Conservation (phyloP, 2,329 filamentous ascomycete genomes). For the Pestalotiopsis sp. region DNA sequence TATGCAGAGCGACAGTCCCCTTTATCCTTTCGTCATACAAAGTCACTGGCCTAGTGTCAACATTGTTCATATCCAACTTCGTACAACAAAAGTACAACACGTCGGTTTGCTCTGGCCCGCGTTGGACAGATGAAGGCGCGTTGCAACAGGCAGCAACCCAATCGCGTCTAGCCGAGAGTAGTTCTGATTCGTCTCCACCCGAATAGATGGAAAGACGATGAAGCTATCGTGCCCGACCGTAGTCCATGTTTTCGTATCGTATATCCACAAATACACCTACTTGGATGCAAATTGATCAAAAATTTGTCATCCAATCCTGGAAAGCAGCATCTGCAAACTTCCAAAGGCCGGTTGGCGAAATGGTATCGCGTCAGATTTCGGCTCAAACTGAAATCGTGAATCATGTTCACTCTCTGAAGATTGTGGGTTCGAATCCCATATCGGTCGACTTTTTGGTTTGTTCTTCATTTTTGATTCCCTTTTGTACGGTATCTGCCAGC, state of each 20-base stretch:
- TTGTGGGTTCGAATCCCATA: conserved; percentile 12
- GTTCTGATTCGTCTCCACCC: too few relatives aligned
- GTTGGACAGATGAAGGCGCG: too few relatives aligned
- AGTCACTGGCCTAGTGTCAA: too few relatives aligned
- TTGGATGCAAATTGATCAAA: not conserved
- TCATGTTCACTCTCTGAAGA: conserved; percentile 8
- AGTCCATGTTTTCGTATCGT: not conserved
- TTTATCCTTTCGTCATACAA: not conserved
- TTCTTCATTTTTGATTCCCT: too few relatives aligned
- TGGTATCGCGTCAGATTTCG: conserved; percentile 15
- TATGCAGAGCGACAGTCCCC: not conserved
- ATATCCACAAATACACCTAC: not conserved
- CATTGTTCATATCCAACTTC: too few relatives aligned
- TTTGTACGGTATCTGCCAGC: too few relatives aligned
- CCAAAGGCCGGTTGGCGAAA: conserved; percentile 9
- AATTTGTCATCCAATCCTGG: too few relatives aligned
- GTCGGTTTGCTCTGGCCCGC: too few relatives aligned
- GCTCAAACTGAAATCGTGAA: not conserved
- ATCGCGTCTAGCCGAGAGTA: too few relatives aligned
- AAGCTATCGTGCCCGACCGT: not conserved
- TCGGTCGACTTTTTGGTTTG: conserved; percentile 9
- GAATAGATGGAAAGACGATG: not conserved
- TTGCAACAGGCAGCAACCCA: too few relatives aligned
- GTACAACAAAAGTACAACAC: too few relatives aligned
- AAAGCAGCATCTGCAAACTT: not conserved